Evolutionary conservation across 306 rosid genomes (phyloP).

Genomic region (Acacia acuminata): DNA sequence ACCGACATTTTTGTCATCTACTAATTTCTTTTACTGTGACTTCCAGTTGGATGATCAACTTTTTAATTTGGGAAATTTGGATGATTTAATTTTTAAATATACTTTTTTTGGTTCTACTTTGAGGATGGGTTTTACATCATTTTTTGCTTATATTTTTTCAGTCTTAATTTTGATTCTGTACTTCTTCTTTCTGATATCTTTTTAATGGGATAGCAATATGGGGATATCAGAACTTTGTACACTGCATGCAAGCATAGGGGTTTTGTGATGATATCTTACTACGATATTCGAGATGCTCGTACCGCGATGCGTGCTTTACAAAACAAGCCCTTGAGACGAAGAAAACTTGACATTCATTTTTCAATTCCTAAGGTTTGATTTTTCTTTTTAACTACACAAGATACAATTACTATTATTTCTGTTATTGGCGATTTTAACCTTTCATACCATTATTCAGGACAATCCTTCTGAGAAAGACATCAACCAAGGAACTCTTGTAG

Average conservation of each 20-base stretch:
- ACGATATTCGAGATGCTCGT: slow-evolving; percentile 83
- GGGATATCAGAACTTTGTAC: slow-evolving; percentile 78
- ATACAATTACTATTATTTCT: slow-evolving; percentile 11
- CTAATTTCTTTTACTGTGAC: background rate
- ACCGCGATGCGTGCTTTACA: slow-evolving; percentile 82
- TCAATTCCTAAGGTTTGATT: slow-evolving; percentile 80
- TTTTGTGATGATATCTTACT: slow-evolving; percentile 87
- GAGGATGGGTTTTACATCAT: slow-evolving; percentile 14
- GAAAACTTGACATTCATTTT: slow-evolving; percentile 88
- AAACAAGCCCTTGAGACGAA: slow-evolving; percentile 79
- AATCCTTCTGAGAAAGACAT: slow-evolving; percentile 84
- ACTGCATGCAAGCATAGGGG: slow-evolving; percentile 92
- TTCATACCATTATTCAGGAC: slow-evolving; percentile 50
- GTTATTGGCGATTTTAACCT: slow-evolving; percentile 6
- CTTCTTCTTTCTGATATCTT: slow-evolving; percentile 7
- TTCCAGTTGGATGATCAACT: background rate
- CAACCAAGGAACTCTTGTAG: slow-evolving; percentile 88
- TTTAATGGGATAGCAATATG: slow-evolving; percentile 58
- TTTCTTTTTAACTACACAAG: background rate
- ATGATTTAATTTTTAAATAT: background rate
- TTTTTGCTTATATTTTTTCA: background rate
- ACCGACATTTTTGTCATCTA: background rate
- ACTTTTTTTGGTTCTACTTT: background rate
- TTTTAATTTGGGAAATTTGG: background rate
- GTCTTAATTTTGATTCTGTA: slow-evolving; percentile 18